Evolutionary conservation across 257 asterid genomes (phyloP).

Genomic region (Echites panduratus): DNA sequence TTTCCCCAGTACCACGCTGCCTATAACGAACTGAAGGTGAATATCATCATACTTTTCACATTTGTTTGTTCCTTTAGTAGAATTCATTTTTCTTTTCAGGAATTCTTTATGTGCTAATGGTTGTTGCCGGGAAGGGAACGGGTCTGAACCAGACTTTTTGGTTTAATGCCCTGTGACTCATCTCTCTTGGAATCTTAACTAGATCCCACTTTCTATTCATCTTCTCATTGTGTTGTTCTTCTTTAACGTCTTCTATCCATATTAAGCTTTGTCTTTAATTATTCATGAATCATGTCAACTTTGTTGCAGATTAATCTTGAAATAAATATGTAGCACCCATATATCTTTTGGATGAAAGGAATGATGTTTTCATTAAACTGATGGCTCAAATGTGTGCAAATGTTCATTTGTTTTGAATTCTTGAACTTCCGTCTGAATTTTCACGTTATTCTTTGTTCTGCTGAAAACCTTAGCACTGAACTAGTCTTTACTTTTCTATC

Average conservation of each 20-base stretch:
- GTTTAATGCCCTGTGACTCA: too few species aligned
- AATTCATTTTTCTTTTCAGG: not conserved
- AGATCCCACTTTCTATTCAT: not conserved
- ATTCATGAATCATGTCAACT: not conserved
- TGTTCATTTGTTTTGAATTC: not conserved
- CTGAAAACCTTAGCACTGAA: not conserved
- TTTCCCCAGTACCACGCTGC: constrained; percentile 88
- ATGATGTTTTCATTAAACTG: not conserved
- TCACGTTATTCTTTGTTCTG: not conserved
- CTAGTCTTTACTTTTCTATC: not conserved
- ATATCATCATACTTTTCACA: constrained; percentile 3
- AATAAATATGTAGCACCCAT: not conserved
- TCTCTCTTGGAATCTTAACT: not conserved
- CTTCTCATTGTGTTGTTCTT: not conserved
- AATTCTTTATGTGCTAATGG: not conserved
- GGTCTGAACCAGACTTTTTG: too few species aligned
- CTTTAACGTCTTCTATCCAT: too few species aligned
- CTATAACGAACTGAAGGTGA: constrained; percentile 84
- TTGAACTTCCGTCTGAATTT: not conserved
- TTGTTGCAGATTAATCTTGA: not conserved
- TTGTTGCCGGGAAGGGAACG: not conserved
- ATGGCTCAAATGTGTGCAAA: not conserved
- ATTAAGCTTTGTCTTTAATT: too few species aligned
- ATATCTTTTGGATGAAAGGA: not conserved
- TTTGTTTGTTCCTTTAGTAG: not conserved